phyloP scores from a whole-genome alignment of 176 grass and related monocot genomes.

The Tillandsia fasciculata region DNA sequence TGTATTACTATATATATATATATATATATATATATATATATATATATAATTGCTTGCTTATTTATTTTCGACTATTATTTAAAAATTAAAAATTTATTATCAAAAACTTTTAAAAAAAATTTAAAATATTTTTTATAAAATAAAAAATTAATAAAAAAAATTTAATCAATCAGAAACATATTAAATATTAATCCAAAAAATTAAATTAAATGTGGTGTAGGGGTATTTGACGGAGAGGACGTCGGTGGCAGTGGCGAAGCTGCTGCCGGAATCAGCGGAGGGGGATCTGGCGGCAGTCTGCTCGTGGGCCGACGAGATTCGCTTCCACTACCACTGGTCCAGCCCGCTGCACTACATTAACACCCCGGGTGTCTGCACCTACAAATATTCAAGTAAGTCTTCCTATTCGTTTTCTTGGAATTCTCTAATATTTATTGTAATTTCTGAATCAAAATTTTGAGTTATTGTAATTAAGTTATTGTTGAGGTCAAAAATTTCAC shows the following conservation, averaged over 20 bases:
- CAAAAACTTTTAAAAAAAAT: no score
- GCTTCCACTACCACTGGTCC: slow-evolving; percentile 50
- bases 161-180: no score
- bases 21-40: no score
- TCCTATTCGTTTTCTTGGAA: neutral
- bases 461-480: neutral
- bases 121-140: no score
- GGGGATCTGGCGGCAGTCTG: slow-evolving; percentile 45
- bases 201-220: slow-evolving; percentile 13
- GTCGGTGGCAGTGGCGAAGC: slow-evolving; percentile 25
- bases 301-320: slow-evolving; percentile 47
- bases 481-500: no score
- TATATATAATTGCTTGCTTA: no score
- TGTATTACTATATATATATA: no score
- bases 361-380: slow-evolving; percentile 46
- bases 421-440: neutral
- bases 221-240: slow-evolving; percentile 39
- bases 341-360: slow-evolving; percentile 49
- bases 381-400: slow-evolving; percentile 43
- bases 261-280: slow-evolving; percentile 45
- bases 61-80: no score
- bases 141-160: no score
- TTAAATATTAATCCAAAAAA: no score
- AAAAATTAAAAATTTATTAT: no score
- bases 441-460: neutral